Evolutionary conservation across 768 basidiomycete genomes (phyloP), one percentile per base, ranked within the genome.

Genomic region (Tulasnella sp.): DNA sequence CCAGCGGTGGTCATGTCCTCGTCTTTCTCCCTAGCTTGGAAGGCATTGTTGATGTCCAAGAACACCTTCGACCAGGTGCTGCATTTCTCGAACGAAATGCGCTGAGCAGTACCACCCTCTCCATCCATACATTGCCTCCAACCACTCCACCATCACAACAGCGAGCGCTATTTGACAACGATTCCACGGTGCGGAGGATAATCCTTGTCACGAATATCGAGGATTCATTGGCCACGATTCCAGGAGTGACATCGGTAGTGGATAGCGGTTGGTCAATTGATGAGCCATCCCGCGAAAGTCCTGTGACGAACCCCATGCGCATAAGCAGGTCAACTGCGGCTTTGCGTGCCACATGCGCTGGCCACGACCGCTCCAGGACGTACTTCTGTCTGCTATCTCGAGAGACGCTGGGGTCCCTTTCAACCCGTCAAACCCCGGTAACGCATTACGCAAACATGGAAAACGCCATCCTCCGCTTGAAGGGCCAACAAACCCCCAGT

Each of bases 11-110:
- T 2, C 89, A 93, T 65, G 82, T 91, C 41, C 76, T 94, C 45
- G 88, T 92, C 19, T 94, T 96, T 73, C 69, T 92, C 8, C 86
- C 89, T n/a, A 90, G 90, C 21, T 88, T 86, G 84, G 89, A 94
- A 23, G 91, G 94, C 63, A 96, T 98, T 50, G 74, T 75, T 49
- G 71, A 76, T 5, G 80, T 88, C 11, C 81, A 88, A 61, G 77
- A 79, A 58, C 69, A 75, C 21, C 72, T 93, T n/a, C 68, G 74
- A 48, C 71, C 73, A 11, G 74, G 14, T 8, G 1, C 11, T 14
- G 27, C 12, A 48, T 8, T 32, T 0, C 11, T 48, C 0, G 21
- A 48, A 17, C 6, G 29, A 5, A 25, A 25, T 29, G 34, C 7
- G 8, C 23, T 23, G 43, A 15, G 11, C 5, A 31, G 19, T 8